phyloP scores from a whole-genome alignment of 768 basidiomycete species.

The Piloderma croceum region DNA sequence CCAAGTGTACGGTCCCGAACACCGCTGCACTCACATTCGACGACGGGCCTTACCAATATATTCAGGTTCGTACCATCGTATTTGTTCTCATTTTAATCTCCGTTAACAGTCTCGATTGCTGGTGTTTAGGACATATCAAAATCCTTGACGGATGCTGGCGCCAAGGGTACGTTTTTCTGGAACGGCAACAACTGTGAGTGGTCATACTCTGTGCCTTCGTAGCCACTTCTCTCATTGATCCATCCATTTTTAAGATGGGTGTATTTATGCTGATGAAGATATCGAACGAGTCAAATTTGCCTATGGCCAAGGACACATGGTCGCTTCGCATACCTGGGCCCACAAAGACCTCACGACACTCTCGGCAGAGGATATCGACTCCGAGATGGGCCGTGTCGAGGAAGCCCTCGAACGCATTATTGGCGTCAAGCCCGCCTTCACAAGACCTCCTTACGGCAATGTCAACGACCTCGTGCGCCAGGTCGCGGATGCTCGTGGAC shows the following conservation, averaged over 20 bases:
- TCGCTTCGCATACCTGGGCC: conserved; percentile 34
- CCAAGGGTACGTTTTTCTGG: conserved; percentile 16
- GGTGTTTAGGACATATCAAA: conserved; percentile 10
- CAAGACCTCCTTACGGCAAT: conserved; percentile 35
- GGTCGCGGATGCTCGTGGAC: conserved; percentile 8
- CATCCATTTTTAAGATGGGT: too few relatives aligned
- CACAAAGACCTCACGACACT: conserved; percentile 32
- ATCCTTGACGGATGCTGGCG: conserved; percentile 13
- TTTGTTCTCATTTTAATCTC: too few relatives aligned
- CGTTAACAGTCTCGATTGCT: too few relatives aligned
- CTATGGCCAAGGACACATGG: conserved; percentile 8
- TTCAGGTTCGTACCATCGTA: too few relatives aligned
- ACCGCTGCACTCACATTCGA: conserved; percentile 39
- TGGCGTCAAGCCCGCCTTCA: conserved; percentile 40
- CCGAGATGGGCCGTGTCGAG: conserved; percentile 6
- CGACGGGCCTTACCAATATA: too few relatives aligned
- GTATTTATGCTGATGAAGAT: conserved; percentile 10
- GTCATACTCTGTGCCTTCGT: too few relatives aligned
- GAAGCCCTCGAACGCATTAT: conserved; percentile 36
- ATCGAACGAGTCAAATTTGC: conserved; percentile 11
- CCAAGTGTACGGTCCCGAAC: conserved; percentile 29
- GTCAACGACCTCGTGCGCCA: conserved; percentile 11
- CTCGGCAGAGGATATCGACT: too few relatives aligned
- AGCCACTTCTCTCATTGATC: too few relatives aligned
- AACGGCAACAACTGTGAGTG: conserved; percentile 14